Conservation (phyloP, 495 filamentous ascomycete species). For the Penicillium verhagenii region DNA sequence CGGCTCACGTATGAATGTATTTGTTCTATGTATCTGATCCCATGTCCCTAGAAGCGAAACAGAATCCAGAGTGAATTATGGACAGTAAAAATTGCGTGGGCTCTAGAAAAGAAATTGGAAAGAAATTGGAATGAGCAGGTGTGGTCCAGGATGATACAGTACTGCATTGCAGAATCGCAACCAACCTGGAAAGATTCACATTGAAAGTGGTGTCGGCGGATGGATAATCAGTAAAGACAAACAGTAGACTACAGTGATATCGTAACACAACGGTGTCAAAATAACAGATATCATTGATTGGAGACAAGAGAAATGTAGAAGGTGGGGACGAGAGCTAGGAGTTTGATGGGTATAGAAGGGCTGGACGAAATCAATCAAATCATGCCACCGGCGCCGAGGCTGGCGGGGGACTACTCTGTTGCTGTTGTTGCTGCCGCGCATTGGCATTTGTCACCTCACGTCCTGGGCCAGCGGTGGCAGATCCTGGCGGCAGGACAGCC, state of each 20-base stretch:
- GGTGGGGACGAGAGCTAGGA: slow-evolving; percentile 7
- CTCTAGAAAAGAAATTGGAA: too few relatives aligned
- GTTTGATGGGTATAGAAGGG: neutral
- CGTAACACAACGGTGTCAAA: slow-evolving; percentile 16
- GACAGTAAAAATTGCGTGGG: neutral
- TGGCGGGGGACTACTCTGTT: slow-evolving; percentile 9
- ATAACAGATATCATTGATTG: neutral
- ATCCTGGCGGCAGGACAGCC: slow-evolving; percentile 39
- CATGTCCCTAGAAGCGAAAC: neutral
- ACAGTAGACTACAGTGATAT: slow-evolving; percentile 24
- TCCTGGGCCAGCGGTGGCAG: slow-evolving; percentile 41
- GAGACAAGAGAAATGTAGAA: slow-evolving; percentile 7
- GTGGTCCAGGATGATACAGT: too few relatives aligned
- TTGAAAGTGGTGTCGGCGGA: neutral
- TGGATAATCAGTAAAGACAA: slow-evolving; percentile 11
- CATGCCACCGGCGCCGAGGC: slow-evolving; percentile 36
- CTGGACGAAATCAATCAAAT: slow-evolving; percentile 3
- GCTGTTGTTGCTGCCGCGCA: slow-evolving; percentile 16
- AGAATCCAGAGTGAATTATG: neutral
- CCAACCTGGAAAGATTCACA: neutral
- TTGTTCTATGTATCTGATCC: slow-evolving; percentile 11
- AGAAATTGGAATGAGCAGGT: too few relatives aligned
- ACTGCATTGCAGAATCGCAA: neutral
- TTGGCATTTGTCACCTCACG: slow-evolving; percentile 26
- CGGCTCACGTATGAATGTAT: neutral